phyloP scores from a whole-genome alignment of 306 rosid species.

The Myrica gale region DNA sequence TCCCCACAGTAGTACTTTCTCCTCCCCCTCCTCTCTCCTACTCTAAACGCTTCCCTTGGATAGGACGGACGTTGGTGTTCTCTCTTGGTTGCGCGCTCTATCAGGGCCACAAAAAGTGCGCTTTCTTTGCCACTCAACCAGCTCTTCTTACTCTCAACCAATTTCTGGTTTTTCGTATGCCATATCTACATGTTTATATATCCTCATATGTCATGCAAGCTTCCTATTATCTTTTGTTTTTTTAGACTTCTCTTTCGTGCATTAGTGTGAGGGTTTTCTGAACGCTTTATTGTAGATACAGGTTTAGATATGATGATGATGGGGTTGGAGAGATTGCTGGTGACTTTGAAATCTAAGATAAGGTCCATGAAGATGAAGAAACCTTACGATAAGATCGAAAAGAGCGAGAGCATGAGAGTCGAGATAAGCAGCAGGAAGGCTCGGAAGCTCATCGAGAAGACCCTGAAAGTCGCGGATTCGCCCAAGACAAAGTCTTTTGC shows the following conservation, averaged over 20 bases:
- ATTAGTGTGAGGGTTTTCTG: background rate
- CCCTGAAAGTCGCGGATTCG: slow-evolving; percentile 76
- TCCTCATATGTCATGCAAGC: background rate
- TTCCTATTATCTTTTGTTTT: background rate
- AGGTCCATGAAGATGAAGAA: slow-evolving; percentile 69
- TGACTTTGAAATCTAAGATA: slow-evolving; percentile 66
- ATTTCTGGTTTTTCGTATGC: background rate
- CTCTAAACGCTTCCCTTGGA: background rate
- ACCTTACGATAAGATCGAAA: slow-evolving; percentile 76
- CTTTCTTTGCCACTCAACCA: background rate
- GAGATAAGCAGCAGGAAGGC: slow-evolving; percentile 92
- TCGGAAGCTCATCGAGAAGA: slow-evolving; percentile 68
- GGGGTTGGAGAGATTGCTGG: slow-evolving; percentile 62
- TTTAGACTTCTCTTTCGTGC: background rate
- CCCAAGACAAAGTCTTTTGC: slow-evolving; percentile 54
- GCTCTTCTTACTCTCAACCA: slow-evolving; percentile 7
- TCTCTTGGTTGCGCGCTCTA: background rate
- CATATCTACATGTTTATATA: background rate
- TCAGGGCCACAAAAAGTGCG: background rate
- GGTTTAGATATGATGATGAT: slow-evolving; percentile 39
- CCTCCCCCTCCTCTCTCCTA: background rate
- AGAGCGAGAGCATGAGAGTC: slow-evolving; percentile 96
- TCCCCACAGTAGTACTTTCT: slow-evolving; percentile 7
- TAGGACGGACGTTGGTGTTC: background rate
- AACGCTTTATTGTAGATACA: slow-evolving; percentile 4